These are phyloP conservation scores for Fusarium subtropicale DNA, from an alignment of 2,329 filamentous ascomycete species.

Conservation along the genomic window DNA sequence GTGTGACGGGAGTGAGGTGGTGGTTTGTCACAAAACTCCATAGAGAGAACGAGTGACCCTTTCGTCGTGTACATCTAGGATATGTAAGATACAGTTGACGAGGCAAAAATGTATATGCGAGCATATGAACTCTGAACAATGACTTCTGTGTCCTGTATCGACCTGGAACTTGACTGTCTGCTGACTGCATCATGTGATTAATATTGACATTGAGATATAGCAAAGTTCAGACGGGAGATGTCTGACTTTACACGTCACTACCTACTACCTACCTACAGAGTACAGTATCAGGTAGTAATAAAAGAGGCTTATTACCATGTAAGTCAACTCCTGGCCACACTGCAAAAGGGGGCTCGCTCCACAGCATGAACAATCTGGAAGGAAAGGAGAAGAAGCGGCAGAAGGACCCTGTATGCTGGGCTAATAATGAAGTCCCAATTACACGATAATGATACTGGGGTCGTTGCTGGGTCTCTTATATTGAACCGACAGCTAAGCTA, in stretches of 20 bases:
- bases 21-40: constrained; percentile 4
- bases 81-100: constrained; percentile 45
- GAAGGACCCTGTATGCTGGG: constrained; percentile 29
- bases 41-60: constrained; percentile 13
- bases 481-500: constrained; percentile 31
- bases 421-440: constrained; percentile 20
- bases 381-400: constrained; percentile 13
- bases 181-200: not conserved
- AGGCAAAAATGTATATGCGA: constrained; percentile 22
- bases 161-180: not conserved
- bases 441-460: constrained; percentile 31
- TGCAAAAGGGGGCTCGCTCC: constrained; percentile 14
- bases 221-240: not conserved
- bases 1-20: constrained; percentile 11
- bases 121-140: constrained; percentile 3
- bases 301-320: not conserved
- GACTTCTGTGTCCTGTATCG: not conserved
- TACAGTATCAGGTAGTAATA: no score
- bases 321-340: constrained; percentile 13
- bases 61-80: constrained; percentile 45
- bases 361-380: constrained; percentile 5
- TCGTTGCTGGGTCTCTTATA: constrained; percentile 31
- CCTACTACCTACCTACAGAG: not conserved
- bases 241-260: not conserved
- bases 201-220: not conserved